Conservation (phyloP, 139 green algal species). For the Chlamydomonas schloesseri region DNA sequence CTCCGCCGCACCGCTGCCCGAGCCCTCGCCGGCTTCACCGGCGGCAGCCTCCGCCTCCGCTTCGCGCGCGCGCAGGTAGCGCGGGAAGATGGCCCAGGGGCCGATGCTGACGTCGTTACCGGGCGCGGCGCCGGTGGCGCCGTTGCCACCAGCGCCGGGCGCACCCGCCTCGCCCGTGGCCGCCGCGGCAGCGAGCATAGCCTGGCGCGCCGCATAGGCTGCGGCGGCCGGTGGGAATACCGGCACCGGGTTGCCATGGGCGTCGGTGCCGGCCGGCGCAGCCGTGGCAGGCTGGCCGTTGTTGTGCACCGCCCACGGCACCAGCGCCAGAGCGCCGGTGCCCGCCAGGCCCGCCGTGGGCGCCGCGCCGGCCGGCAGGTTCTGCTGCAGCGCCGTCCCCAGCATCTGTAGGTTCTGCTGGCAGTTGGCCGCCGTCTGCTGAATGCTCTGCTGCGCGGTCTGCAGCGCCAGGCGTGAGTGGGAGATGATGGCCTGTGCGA, state of each 20-base stretch:
- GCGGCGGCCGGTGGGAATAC: background rate
- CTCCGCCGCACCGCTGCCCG: background rate
- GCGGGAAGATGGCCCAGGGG: slow-evolving; percentile 59
- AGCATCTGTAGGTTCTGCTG: slow-evolving; percentile 72
- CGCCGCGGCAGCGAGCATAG: no score
- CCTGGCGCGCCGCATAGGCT: background rate
- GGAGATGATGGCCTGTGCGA: slow-evolving; percentile 53
- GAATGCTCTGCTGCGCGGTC: slow-evolving; percentile 65
- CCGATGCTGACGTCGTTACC: slow-evolving; percentile 13
- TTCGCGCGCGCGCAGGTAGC: slow-evolving; percentile 51
- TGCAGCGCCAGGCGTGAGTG: slow-evolving; percentile 56
- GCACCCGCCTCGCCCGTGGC: no score
- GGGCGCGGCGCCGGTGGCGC: background rate
- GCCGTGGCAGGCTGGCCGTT: background rate
- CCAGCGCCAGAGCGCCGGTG: slow-evolving; percentile 18
- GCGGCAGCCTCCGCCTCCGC: slow-evolving; percentile 19
- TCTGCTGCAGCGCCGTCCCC: slow-evolving; percentile 56
- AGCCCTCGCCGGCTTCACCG: background rate
- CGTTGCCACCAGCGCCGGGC: background rate
- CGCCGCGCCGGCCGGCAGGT: slow-evolving; percentile 11
- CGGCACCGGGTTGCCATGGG: background rate
- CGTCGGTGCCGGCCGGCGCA: background rate
- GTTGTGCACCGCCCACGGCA: slow-evolving; percentile 16
- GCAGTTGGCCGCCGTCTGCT: slow-evolving; percentile 73
- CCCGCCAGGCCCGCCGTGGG: background rate